Base-by-base conservation (phyloP, 345 rosid genomes). In the Erucastrum elatum region DNA sequence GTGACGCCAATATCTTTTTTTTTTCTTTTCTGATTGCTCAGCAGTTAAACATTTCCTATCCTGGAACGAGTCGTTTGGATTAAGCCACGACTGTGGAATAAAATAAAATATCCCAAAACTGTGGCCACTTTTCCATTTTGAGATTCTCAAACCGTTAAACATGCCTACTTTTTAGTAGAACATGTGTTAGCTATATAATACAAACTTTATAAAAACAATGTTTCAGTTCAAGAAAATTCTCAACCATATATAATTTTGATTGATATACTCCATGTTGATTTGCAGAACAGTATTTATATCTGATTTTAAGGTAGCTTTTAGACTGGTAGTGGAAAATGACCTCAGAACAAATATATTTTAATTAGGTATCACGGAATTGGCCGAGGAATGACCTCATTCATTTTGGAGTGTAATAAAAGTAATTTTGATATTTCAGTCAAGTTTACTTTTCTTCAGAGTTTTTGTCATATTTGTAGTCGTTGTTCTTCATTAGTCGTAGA, bases 141-240 rank as follows among this genome's bases (percentile, higher is more conserved):
- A 15, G n/a, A 53, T 11, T 41, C 25, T 58, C 15, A 29, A 75
- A 67, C 13, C 46, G 33, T 39, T 75, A 9, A 56, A 41, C 46
- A 39, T 41, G 73, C 73, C 73, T 39, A 59, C 15, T 4, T 75
- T 39, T 41, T 6, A 29, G 79, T 64, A 75, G 60, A 67, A 67
- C 59, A 67, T 67, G 60, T 11, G 56, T 41, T 25, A 21, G 41
- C 55, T 25, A 25, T 25, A 21, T 39, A 41, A 66, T 39, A 65
- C 30, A 35, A 51, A 35, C 5, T 41, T 9, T 35, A 9, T 9
- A 29, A 15, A 34, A 21, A 64, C 2, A 64, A 64, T 64, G 6
- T 33, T 64, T 64, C 39, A 63, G 64, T 60, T 27, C 33, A 60
- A 26, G 33, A 26, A 59, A 25, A 8, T 59, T 59, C 33, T 25